Base-by-base conservation (phyloP, 179 eudicot genomes). In the Camellia oleifera region DNA sequence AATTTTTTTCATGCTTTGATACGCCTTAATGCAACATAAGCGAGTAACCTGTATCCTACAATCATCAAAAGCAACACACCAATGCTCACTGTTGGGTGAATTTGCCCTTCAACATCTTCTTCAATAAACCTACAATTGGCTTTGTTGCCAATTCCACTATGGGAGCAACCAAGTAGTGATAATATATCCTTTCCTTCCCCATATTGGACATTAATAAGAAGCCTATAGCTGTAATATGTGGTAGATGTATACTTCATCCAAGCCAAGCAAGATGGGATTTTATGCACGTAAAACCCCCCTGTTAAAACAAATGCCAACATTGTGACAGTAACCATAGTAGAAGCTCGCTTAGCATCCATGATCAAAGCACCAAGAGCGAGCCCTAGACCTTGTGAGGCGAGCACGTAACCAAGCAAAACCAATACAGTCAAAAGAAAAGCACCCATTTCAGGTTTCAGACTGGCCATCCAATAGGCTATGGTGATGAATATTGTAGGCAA, bases 291-390 rank as follows among this genome's bases (percentile, higher is more conserved):
- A 75, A 84, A 96, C 53, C 99, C 99, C 45, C 99, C 99, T 0
- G 96, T 92, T 73, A 96, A 80, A 3, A 96, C 97, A 60, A 96
- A 96, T 1, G 92, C 98, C 74, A 96, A 82, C 98, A 94, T 94
- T 7, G 87, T 88, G n/a, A 96, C 89, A 0, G 98, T 94, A 3
- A 90, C 99, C 42, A 94, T 69, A 0, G 98, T 96, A 2, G 99
- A 90, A 0, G 99, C 99, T 71, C 90, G 88, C 80, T 94, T 94
- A n/a, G 96, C 98, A 45, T 96, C 99, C 99, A 96, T 94, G 80
- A 96, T 94, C 18, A 90, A 78, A 3, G 98, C 99, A 0, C 99
- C 99, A 7, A 96, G 81, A 15, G 93, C 93, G 0, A 94, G 88
- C n/a, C 98, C 99, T 3, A 96, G 90, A 20, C 99, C 99, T 77